A percentile compares a stretch with the other conserved stretches of the same genome.
These are phyloP conservation scores for Globisporangium parvum DNA, from an alignment of 352 stramenopile species.

Conservation along the genomic window DNA sequence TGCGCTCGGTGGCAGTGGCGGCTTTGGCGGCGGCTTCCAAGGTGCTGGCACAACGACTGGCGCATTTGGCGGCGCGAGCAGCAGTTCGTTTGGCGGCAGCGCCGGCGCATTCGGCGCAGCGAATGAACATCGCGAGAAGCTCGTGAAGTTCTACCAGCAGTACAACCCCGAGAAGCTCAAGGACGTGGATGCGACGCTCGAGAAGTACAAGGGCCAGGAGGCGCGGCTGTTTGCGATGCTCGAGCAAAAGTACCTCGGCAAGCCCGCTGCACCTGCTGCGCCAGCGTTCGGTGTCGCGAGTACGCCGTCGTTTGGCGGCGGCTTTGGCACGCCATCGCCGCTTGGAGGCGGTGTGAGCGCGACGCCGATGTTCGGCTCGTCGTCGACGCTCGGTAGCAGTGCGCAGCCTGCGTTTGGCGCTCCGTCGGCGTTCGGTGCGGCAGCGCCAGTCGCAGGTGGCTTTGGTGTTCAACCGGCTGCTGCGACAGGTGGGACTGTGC, in stretches of 20 bases:
- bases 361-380: slow-evolving; percentile 40
- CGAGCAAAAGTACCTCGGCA: slow-evolving; percentile 67
- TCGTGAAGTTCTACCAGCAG: slow-evolving; percentile 67
- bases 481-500: slow-evolving; percentile 1
- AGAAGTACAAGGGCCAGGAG: slow-evolving; percentile 73
- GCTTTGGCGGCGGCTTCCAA: slow-evolving; percentile 9
- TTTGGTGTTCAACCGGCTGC: slow-evolving; percentile 10
- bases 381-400: slow-evolving; percentile 34
- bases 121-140: slow-evolving; percentile 43
- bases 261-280: slow-evolving; percentile 8
- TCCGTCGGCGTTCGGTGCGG: slow-evolving; percentile 30
- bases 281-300: slow-evolving; percentile 36
- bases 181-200: slow-evolving; percentile 58
- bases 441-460: slow-evolving; percentile 1
- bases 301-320: slow-evolving; percentile 25
- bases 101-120: slow-evolving; percentile 27
- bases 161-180: slow-evolving; percentile 66
- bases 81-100: slow-evolving; percentile 26
- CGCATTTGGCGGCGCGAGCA: slow-evolving; percentile 1
- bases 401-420: slow-evolving; percentile 12
- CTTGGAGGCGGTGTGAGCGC: slow-evolving; percentile 31
- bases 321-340: slow-evolving; percentile 43
- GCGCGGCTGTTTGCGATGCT: slow-evolving; percentile 64
- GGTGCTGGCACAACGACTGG: not conserved
- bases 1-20: slow-evolving; percentile 8